phyloP scores from a whole-genome alignment of 352 stramenopile species.

The Phytophthora multivora region DNA sequence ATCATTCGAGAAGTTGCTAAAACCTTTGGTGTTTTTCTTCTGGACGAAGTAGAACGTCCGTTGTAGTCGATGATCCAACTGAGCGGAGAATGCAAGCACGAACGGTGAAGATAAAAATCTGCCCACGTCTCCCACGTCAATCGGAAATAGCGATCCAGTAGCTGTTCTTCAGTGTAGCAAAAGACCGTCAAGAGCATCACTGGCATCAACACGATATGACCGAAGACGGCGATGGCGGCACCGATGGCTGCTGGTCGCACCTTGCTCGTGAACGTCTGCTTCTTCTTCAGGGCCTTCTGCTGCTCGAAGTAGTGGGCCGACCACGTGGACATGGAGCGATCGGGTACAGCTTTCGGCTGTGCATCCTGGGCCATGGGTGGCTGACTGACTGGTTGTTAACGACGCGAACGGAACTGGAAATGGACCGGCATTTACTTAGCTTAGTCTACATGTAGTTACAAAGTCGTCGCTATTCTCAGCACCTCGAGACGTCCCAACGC shows the following conservation, averaged over 20 bases:
- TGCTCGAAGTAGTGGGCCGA: conserved; percentile 30
- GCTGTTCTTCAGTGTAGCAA: conserved; percentile 12
- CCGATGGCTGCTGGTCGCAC: conserved; percentile 28
- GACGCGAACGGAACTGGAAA: conserved; percentile 9
- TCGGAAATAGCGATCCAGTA: no score
- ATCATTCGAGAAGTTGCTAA: no score
- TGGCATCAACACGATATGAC: conserved; percentile 33
- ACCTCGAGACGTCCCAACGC: neutral
- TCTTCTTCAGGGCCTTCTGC: conserved; percentile 13
- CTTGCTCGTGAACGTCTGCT: conserved; percentile 27
- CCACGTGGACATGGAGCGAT: conserved; percentile 27
- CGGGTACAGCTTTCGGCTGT: conserved; percentile 5
- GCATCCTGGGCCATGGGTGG: conserved; percentile 1
- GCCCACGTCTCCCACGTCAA: no score
- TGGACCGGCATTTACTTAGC: neutral
- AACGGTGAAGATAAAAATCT: no score
- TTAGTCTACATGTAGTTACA: no score
- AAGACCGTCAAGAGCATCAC: conserved; percentile 28
- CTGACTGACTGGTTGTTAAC: neutral
- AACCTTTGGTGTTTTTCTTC: no score
- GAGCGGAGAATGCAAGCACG: no score
- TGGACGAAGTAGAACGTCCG: no score
- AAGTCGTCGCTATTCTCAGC: neutral
- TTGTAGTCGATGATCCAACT: no score
- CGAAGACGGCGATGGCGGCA: conserved; percentile 25